Evolutionary conservation across 257 asterid species (phyloP).

Genomic region (Anisodus acutangulus): DNA sequence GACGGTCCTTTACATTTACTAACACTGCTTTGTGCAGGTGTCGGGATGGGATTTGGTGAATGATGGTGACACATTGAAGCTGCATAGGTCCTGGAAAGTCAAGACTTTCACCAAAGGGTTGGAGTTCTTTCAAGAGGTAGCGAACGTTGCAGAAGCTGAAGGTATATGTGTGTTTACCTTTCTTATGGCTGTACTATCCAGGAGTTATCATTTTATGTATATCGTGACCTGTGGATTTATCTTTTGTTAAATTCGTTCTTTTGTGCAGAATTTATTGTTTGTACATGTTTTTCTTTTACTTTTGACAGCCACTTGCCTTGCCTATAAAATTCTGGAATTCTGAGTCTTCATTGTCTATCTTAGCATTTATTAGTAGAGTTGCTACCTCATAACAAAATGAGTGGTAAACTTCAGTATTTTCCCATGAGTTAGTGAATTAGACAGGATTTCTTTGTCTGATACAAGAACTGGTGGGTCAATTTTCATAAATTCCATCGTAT

Average conservation of each 20-base stretch:
- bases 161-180: conserved; percentile 47
- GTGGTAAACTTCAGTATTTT: not conserved
- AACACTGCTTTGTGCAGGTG: conserved; percentile 54
- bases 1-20: conserved; percentile 19
- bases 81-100: conserved; percentile 85
- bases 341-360: not conserved
- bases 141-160: conserved; percentile 87
- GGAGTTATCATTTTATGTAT: not conserved
- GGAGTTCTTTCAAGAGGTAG: conserved; percentile 82
- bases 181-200: conserved; percentile 4
- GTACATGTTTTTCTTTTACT: not conserved
- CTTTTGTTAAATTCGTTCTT: not conserved
- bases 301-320: conserved; percentile 6
- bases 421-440: not conserved
- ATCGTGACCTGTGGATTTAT: not conserved
- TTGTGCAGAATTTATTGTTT: conserved; percentile 10
- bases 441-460: not conserved
- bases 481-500: not conserved
- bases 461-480: not conserved
- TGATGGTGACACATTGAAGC: conserved; percentile 66
- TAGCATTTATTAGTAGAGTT: conserved; percentile 4
- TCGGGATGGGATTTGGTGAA: conserved; percentile 79
- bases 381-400: conserved; percentile 7
- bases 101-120: conserved; percentile 84
- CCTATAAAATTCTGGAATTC: conserved; percentile 12